These are phyloP conservation scores for Neoconidiobolus thromboides DNA, from an alignment of 371 early-diverging fungal species.

Conservation along the genomic window DNA sequence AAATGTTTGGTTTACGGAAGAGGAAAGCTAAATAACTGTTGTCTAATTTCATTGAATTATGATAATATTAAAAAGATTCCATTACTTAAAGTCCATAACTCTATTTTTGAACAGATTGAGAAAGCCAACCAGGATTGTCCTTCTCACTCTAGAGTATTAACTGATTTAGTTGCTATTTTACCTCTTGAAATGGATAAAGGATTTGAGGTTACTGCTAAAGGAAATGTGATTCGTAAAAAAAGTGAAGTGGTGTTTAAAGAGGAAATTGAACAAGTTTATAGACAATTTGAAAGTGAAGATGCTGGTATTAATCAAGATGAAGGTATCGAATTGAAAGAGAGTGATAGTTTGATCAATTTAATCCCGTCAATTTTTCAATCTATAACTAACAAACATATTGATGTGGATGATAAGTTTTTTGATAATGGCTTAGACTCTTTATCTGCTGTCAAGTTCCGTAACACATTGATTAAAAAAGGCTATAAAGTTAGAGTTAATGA, in stretches of 20 bases:
- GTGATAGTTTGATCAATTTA: not conserved
- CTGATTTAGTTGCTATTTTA: slow-evolving; percentile 19
- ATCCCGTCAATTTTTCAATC: not conserved
- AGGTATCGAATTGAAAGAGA: not conserved
- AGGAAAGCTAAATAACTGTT: not conserved
- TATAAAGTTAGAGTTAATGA: not conserved
- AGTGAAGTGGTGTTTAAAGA: not conserved
- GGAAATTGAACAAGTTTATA: not conserved
- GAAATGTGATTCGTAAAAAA: slow-evolving; percentile 7
- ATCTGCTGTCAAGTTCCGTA: slow-evolving; percentile 2
- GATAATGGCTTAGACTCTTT: not conserved
- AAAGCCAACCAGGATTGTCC: slow-evolving; percentile 17
- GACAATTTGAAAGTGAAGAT: not conserved
- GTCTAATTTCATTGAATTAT: not conserved
- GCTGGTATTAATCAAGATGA: not conserved
- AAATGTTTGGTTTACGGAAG: not conserved
- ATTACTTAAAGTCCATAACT: not conserved
- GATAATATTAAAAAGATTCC: not conserved
- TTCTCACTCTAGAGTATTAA: slow-evolving; percentile 14
- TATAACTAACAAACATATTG: not conserved
- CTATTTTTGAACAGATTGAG: slow-evolving; percentile 6
- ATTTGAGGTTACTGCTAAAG: slow-evolving; percentile 16
- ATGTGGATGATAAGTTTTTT: not conserved
- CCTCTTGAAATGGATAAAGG: slow-evolving; percentile 10
- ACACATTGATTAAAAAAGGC: not conserved